Percentiles rank a stretch among this genome's conserved stretches.
Conservation (phyloP, 306 rosid species). For the Vicia faba region DNA sequence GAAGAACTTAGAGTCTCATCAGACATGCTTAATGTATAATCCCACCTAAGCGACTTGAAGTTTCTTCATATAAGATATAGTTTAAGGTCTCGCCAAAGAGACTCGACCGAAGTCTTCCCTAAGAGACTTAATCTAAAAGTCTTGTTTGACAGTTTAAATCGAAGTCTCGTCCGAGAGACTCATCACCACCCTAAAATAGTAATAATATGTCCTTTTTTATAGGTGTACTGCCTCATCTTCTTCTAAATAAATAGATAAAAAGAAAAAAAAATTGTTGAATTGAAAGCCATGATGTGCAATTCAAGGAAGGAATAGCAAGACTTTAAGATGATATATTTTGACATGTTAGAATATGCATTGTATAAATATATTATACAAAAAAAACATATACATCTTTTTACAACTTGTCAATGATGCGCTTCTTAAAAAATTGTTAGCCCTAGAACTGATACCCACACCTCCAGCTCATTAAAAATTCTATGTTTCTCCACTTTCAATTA, state of each 20-base stretch:
- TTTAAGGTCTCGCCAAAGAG: too few relatives aligned
- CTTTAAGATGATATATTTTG: conserved; percentile 29
- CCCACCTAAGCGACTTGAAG: too few relatives aligned
- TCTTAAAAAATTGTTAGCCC: neutral
- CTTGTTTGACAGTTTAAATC: too few relatives aligned
- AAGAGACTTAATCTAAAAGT: too few relatives aligned
- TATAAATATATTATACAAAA: conserved; percentile 25
- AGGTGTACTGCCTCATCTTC: neutral
- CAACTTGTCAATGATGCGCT: conserved; percentile 21
- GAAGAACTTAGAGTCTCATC: too few relatives aligned
- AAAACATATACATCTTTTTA: conserved; percentile 24
- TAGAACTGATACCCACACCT: conserved; percentile 30
- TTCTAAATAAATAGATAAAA: neutral
- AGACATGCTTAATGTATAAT: too few relatives aligned
- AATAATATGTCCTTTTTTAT: too few relatives aligned
- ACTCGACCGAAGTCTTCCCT: too few relatives aligned
- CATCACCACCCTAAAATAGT: too few relatives aligned
- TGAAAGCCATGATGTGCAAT: conserved; percentile 12
- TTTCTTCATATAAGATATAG: too few relatives aligned
- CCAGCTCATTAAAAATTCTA: conserved; percentile 27
- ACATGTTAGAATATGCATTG: conserved; percentile 39
- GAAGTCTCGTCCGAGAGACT: too few relatives aligned
- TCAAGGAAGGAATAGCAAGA: conserved; percentile 32
- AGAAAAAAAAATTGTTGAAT: neutral
- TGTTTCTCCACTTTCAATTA: conserved; percentile 16